Evolutionary conservation across 768 basidiomycete genomes (phyloP), one percentile per base, ranked within the genome.

Genomic region (Clitopilus passeckerianus): DNA sequence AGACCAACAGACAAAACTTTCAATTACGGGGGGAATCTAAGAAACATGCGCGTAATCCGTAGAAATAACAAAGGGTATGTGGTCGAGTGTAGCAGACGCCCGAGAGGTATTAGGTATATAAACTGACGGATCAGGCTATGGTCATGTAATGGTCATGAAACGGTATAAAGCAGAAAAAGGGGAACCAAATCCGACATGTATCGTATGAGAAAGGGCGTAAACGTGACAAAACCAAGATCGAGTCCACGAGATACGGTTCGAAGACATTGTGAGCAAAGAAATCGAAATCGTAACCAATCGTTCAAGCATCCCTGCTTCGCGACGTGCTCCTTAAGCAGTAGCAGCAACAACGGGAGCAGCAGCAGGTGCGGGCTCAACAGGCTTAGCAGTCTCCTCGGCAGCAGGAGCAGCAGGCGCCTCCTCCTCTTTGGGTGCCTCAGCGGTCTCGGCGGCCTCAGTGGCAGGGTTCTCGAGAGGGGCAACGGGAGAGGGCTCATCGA

Each of bases 381-480:
- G 63, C 55, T 75, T 71, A 8, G 68, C 58, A n/a, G 66, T 60
- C 64, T 74, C 71, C 56, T 71, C 74, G 30, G 67, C 59, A 9
- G 69, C 65, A 33, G 67, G 59, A 12, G 70, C 65, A 16, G 70
- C 62, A 30, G 71, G 35, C 23, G 72, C 67, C 18, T 70, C 67
- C 18, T 70, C 67, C 66, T 77, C 80, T 10, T 65, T 56, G 22
- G 66, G 58, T 4, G 74, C 66, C 46, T 72, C 69, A 37, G 72
- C 65, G 43, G 68, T 70, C 23, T 74, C 71, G 24, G 76, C 64
- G 15, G 77, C 67, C 64, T 82, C 83, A 20, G 80, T 74, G 18
- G 86, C 87, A 35, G 90, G 87, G 71, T 90, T 83, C 77, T 93
- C 91, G 64, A 95, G 79, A 60, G 93, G 93, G 57, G 90, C 91